These are phyloP conservation scores for Botryotinia convoluta DNA, from an alignment of 2,329 filamentous ascomycete species.

Conservation along the genomic window DNA sequence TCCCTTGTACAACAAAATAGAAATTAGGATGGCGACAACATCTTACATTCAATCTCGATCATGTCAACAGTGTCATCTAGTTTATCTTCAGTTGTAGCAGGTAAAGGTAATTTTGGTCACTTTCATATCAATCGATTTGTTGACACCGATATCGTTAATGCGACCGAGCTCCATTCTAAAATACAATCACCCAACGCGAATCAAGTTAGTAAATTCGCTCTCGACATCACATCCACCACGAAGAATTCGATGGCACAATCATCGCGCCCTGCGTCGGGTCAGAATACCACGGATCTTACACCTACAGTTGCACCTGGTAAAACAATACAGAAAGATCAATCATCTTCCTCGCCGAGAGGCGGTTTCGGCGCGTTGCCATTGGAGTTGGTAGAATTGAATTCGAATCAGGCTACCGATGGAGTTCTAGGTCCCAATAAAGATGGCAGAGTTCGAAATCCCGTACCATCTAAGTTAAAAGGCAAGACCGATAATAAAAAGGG, in stretches of 20 bases:
- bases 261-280: constrained; percentile 31
- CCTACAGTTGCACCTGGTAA: constrained; percentile 27
- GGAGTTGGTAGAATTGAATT: constrained; percentile 53
- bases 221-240: constrained; percentile 10
- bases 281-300: constrained; percentile 26
- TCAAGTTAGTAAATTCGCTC: constrained; percentile 10
- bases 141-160: constrained; percentile 22
- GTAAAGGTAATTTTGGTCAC: constrained; percentile 8
- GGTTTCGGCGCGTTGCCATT: constrained; percentile 46
- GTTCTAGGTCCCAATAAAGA: constrained; percentile 43
- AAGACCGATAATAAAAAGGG: constrained; percentile 55
- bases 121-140: constrained; percentile 31
- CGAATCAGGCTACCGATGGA: constrained; percentile 32
- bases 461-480: constrained; percentile 61
- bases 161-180: constrained; percentile 22
- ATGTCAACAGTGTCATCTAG: constrained; percentile 34
- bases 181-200: constrained; percentile 22
- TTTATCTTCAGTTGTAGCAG: constrained; percentile 27
- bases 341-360: constrained; percentile 26
- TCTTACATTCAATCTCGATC: constrained; percentile 23
- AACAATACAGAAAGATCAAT: constrained; percentile 25
- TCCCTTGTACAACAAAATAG: constrained; percentile 20
- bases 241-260: constrained; percentile 25
- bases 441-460: constrained; percentile 54
- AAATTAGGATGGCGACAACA: constrained; percentile 31